phyloP scores from a whole-genome alignment of 352 stramenopile species.

The Globisporangium cederbergense region DNA sequence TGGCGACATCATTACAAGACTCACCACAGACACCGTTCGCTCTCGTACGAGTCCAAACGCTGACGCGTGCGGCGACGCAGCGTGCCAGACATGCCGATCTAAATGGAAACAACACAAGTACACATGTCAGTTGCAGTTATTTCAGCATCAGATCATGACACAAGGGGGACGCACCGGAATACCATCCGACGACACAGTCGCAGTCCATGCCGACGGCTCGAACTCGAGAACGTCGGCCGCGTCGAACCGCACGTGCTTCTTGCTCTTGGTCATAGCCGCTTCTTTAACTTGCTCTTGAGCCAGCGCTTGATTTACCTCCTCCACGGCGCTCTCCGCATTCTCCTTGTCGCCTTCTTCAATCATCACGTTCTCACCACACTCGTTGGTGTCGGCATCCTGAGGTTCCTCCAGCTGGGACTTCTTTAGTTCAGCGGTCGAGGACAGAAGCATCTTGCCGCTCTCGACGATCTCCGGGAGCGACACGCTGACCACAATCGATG shows the following conservation, averaged over 20 bases:
- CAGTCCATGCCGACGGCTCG: constrained; percentile 79
- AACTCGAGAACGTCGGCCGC: constrained; percentile 74
- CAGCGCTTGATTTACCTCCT: constrained; percentile 4
- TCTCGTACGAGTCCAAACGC: constrained; percentile 64
- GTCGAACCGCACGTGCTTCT: constrained; percentile 57
- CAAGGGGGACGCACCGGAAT: constrained; percentile 43
- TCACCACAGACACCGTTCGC: constrained; percentile 46
- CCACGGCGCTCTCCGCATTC: not conserved
- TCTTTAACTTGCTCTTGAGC: not conserved
- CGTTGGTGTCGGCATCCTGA: not conserved
- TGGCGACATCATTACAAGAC: constrained; percentile 9
- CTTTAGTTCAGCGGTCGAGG: not conserved
- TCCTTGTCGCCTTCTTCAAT: not conserved
- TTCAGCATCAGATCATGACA: not conserved
- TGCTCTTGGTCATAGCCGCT: constrained; percentile 11
- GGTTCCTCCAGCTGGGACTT: not conserved
- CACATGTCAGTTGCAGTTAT: not conserved
- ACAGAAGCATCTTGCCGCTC: not conserved
- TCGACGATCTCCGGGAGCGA: constrained; percentile 7
- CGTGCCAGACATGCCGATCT: constrained; percentile 66
- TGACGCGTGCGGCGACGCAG: constrained; percentile 64
- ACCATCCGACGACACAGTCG: constrained; percentile 69
- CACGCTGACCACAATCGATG: not conserved
- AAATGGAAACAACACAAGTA: constrained; percentile 1
- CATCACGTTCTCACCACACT: not conserved